A percentile compares a stretch with the other conserved stretches of the same genome.
Conservation (phyloP, 73 alveolate species). For the Halteria grandinella region DNA sequence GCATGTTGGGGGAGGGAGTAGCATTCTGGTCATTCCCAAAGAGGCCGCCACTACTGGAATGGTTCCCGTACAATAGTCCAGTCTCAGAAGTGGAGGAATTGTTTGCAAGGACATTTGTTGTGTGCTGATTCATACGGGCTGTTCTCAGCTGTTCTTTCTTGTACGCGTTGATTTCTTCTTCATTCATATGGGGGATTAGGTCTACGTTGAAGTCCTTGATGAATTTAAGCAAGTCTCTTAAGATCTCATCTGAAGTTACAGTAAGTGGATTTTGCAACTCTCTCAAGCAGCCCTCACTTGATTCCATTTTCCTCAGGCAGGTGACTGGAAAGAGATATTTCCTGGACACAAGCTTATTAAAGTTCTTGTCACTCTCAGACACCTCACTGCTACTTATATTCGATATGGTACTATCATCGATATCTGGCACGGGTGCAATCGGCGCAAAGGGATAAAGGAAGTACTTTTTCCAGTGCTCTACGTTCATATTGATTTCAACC, state of each 20-base stretch:
- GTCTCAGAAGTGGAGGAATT: no score
- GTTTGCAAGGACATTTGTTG: no score
- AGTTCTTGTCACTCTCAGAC: background rate
- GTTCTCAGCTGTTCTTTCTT: no score
- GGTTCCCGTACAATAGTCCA: no score
- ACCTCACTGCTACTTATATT: background rate
- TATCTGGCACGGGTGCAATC: slow-evolving; percentile 27
- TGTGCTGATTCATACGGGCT: no score
- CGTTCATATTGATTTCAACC: slow-evolving; percentile 42
- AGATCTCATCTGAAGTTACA: slow-evolving; percentile 50
- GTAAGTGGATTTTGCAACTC: slow-evolving; percentile 57
- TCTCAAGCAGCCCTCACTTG: no score
- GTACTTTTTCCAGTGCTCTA: slow-evolving; percentile 58
- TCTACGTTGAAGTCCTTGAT: slow-evolving; percentile 61
- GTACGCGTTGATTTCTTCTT: no score
- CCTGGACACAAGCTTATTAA: slow-evolving; percentile 16
- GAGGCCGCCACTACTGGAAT: no score
- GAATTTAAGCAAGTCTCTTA: slow-evolving; percentile 53
- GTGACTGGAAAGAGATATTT: slow-evolving; percentile 21
- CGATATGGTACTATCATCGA: background rate
- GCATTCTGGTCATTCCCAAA: no score
- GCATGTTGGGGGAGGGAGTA: no score
- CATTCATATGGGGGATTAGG: slow-evolving; percentile 61
- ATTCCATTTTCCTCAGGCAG: slow-evolving; percentile 1
- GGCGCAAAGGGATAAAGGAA: slow-evolving; percentile 57